Evolutionary conservation across 345 rosid species (phyloP).

Genomic region (Erysimum cheiranthoides): DNA sequence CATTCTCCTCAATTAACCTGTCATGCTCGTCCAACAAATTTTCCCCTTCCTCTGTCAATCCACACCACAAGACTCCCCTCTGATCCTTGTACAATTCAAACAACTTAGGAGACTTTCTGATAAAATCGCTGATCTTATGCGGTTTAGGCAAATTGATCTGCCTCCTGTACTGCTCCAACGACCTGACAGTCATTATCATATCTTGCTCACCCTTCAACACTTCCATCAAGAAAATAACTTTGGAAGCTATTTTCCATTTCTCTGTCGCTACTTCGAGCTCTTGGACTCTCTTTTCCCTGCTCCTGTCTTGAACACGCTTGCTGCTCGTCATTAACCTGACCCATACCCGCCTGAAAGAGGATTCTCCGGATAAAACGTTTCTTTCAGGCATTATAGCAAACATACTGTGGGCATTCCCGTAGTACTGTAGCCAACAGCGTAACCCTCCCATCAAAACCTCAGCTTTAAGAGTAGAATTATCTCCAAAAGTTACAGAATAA

Average conservation of each 20-base stretch:
- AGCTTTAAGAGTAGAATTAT: conserved; percentile 1
- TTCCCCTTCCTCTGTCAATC: conserved; percentile 70
- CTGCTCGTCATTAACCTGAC: conserved; percentile 71
- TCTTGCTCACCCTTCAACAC: conserved; percentile 71
- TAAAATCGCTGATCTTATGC: conserved; percentile 66
- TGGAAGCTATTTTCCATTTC: conserved; percentile 70
- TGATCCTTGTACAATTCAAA: conserved; percentile 80
- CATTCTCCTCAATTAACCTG: conserved; percentile 63
- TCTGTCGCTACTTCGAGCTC: conserved; percentile 78
- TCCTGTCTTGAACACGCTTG: conserved; percentile 82
- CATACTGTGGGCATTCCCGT: conserved; percentile 39
- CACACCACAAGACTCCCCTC: conserved; percentile 80
- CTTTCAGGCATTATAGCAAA: conserved; percentile 56
- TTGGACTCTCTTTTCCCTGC: conserved; percentile 67
- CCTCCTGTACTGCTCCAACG: conserved; percentile 58
- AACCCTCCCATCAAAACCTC: conserved; percentile 20
- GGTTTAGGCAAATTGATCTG: conserved; percentile 73
- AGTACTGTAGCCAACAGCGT: neutral
- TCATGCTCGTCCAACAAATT: conserved; percentile 67
- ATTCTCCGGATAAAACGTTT: conserved; percentile 28
- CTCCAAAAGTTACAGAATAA: neutral
- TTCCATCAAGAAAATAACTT: conserved; percentile 69
- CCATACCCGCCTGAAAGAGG: conserved; percentile 45
- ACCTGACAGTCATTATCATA: conserved; percentile 66
- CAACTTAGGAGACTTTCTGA: conserved; percentile 73